These are phyloP conservation scores for Jacaranda mimosifolia DNA, from an alignment of 257 asterid genomes.

Conservation along the genomic window DNA sequence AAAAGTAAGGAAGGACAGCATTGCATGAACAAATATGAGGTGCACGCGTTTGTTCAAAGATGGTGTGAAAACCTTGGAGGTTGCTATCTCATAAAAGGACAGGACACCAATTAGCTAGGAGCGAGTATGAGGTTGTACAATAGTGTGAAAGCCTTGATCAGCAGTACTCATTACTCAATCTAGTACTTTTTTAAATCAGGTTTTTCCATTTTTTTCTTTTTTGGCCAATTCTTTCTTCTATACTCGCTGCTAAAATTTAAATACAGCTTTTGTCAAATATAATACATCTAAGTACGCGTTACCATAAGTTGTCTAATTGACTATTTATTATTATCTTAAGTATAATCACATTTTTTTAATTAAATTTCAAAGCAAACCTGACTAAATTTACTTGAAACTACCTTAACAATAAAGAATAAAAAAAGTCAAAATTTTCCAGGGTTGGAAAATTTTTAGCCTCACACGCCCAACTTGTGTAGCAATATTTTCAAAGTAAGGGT, in stretches of 20 bases:
- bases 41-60: conserved; percentile 25
- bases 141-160: conserved; percentile 25
- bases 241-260: background rate
- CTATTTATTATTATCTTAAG: too few species aligned
- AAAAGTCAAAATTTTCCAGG: background rate
- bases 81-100: conserved; percentile 1
- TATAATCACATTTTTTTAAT: background rate
- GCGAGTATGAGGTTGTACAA: conserved; percentile 25
- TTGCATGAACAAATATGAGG: conserved; percentile 23
- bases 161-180: background rate
- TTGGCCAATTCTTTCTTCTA: too few species aligned
- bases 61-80: conserved; percentile 27
- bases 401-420: background rate
- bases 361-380: background rate
- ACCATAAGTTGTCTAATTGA: too few species aligned
- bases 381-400: background rate
- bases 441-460: background rate
- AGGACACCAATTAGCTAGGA: conserved; percentile 1
- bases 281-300: too few species aligned
- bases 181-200: background rate
- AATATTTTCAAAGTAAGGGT: background rate
- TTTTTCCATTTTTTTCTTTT: background rate
- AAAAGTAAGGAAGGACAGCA: conserved; percentile 25
- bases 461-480: background rate
- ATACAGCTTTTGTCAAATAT: background rate